These are phyloP conservation scores for Westerdykella ornata DNA, from an alignment of 2,329 filamentous ascomycete species.

Conservation along the genomic window DNA sequence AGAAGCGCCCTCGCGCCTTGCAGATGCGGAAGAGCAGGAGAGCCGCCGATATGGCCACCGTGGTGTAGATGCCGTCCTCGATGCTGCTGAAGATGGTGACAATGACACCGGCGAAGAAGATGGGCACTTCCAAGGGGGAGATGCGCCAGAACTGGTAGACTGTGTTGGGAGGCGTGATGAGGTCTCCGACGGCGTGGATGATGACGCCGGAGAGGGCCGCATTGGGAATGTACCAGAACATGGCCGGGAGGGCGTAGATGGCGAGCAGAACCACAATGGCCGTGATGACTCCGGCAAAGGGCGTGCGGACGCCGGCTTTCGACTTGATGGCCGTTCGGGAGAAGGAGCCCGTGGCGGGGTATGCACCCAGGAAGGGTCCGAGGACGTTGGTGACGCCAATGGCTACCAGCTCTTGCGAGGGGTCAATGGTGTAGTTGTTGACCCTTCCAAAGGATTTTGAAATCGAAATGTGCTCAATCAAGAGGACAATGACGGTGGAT, in stretches of 20 bases:
- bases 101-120: conserved; percentile 89
- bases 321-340: conserved; percentile 95
- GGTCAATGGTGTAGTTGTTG: conserved; percentile 96
- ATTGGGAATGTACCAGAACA: conserved; percentile 92
- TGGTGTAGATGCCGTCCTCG: conserved; percentile 87
- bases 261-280: conserved; percentile 79
- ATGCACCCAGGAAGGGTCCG: conserved; percentile 83
- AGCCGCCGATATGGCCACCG: conserved; percentile 67
- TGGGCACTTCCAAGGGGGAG: conserved; percentile 79
- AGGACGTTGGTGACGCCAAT: conserved; percentile 88
- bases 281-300: conserved; percentile 84
- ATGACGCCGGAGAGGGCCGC: conserved; percentile 81
- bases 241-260: conserved; percentile 78
- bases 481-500: conserved; percentile 78
- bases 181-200: conserved; percentile 88
- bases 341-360: conserved; percentile 91
- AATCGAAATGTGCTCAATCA: conserved; percentile 96
- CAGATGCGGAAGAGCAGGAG: conserved; percentile 78
- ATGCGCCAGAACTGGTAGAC: conserved; percentile 95
- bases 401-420: conserved; percentile 90
- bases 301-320: conserved; percentile 89
- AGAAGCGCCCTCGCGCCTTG: conserved; percentile 74
- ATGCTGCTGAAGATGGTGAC: conserved; percentile 84
- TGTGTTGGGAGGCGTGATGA: conserved; percentile 86
- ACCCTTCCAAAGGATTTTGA: conserved; percentile 93